Conservation (phyloP, 768 basidiomycete species). For the Kwoniella europaea region DNA sequence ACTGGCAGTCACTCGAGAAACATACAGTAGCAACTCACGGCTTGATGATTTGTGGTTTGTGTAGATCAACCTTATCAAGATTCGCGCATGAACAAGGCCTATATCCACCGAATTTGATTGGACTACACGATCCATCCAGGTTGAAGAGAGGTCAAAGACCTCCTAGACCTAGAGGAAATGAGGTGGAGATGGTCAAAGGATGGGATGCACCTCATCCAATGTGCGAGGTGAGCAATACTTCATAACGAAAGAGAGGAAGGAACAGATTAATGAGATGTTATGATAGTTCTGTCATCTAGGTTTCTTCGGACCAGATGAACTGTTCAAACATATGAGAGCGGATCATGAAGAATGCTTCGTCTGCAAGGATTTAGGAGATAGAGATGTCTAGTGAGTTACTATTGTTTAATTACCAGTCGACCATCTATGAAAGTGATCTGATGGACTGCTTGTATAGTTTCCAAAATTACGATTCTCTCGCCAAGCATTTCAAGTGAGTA, state of each 20-base stretch:
- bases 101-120: slow-evolving; percentile 71
- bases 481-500: slow-evolving; percentile 50
- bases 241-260: not conserved
- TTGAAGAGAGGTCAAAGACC: slow-evolving; percentile 49
- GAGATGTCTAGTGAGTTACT: slow-evolving; percentile 79
- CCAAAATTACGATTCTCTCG: slow-evolving; percentile 75
- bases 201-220: slow-evolving; percentile 59
- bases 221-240: slow-evolving; percentile 52
- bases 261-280: slow-evolving; percentile 9
- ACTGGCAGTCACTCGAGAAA: slow-evolving; percentile 87
- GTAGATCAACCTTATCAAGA: slow-evolving; percentile 86
- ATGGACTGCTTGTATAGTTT: slow-evolving; percentile 64
- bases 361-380: slow-evolving; percentile 79
- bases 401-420: not conserved
- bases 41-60: slow-evolving; percentile 83
- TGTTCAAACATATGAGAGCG: slow-evolving; percentile 92
- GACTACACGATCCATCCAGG: slow-evolving; percentile 77
- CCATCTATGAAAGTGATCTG: not conserved
- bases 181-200: slow-evolving; percentile 52
- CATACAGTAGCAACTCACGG: slow-evolving; percentile 79
- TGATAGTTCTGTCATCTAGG: slow-evolving; percentile 86
- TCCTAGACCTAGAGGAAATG: slow-evolving; percentile 48
- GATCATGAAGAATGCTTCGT: slow-evolving; percentile 95
- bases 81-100: slow-evolving; percentile 93
- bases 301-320: slow-evolving; percentile 88